Conservation (phyloP, 1,284 basidiomycete genomes). For the Inonotus obliquus region DNA sequence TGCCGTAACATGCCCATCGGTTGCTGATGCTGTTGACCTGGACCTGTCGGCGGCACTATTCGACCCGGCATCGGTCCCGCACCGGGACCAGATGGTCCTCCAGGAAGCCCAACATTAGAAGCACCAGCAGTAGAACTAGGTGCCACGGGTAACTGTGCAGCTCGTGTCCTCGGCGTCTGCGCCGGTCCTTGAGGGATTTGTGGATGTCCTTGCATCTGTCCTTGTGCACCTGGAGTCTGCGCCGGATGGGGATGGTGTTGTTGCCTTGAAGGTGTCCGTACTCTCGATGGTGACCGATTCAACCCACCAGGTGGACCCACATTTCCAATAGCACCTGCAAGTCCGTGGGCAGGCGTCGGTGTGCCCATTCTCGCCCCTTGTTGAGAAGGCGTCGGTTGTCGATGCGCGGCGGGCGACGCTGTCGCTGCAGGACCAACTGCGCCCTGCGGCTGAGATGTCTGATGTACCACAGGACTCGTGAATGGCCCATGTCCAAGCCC, state of each 20-base stretch:
- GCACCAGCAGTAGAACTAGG: constrained; percentile 6
- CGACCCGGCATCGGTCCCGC: neutral
- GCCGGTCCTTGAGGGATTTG: constrained; percentile 25
- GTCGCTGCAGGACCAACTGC: neutral
- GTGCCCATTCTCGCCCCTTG: constrained; percentile 1
- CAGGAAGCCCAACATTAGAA: neutral
- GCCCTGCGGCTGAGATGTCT: neutral
- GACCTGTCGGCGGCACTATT: neutral
- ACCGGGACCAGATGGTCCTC: neutral
- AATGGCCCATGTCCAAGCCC: neutral
- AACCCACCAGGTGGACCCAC: neutral
- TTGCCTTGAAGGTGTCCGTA: constrained; percentile 1
- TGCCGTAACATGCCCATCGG: constrained; percentile 1
- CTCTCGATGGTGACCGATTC: constrained; percentile 7
- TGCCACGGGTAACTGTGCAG: constrained; percentile 19
- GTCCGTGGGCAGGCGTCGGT: constrained; percentile 4
- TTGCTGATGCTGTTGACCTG: neutral
- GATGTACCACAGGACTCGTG: neutral
- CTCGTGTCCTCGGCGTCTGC: constrained; percentile 32
- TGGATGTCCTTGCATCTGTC: constrained; percentile 15
- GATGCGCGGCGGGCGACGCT: neutral
- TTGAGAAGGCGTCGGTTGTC: neutral
- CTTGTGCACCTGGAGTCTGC: constrained; percentile 17
- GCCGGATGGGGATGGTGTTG: constrained; percentile 15
- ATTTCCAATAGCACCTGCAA: neutral